phyloP scores from a whole-genome alignment of 257 asterid genomes.

The Hygrophila difformis region DNA sequence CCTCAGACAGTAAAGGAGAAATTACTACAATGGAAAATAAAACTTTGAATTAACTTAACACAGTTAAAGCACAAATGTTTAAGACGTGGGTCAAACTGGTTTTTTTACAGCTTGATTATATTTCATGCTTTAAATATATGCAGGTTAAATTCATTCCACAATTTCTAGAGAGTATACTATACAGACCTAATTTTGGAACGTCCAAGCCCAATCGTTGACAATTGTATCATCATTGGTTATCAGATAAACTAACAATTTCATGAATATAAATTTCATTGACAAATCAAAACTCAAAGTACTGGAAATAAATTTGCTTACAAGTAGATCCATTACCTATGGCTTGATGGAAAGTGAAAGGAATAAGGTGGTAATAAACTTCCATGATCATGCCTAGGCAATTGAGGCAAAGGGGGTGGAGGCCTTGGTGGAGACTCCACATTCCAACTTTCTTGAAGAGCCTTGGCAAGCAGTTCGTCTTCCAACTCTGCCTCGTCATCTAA shows the following conservation, averaged over 20 bases:
- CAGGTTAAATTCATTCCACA: too few relatives aligned
- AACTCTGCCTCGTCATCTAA: constrained; percentile 52
- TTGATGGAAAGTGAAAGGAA: constrained; percentile 45
- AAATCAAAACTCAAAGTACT: background rate
- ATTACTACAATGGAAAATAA: too few relatives aligned
- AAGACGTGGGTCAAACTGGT: too few relatives aligned
- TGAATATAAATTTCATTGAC: background rate
- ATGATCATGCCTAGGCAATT: constrained; percentile 38
- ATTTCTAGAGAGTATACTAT: too few relatives aligned
- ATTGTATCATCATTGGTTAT: constrained; percentile 15
- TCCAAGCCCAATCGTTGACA: too few relatives aligned
- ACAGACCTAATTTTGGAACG: background rate
- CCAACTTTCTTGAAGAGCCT: constrained; percentile 89
- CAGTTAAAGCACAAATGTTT: too few relatives aligned
- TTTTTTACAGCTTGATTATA: too few relatives aligned
- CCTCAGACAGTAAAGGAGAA: too few relatives aligned
- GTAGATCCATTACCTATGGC: constrained; percentile 47
- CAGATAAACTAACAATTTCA: constrained; percentile 2
- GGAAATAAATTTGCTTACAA: background rate
- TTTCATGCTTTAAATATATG: too few relatives aligned
- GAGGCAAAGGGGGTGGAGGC: constrained; percentile 25
- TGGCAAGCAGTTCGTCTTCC: constrained; percentile 88
- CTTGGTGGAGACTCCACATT: constrained; percentile 57
- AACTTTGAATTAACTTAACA: too few relatives aligned
- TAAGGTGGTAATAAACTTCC: constrained; percentile 53